These are phyloP conservation scores for Fusarium annulatum DNA, from an alignment of 2,329 filamentous ascomycete genomes.

Conservation along the genomic window DNA sequence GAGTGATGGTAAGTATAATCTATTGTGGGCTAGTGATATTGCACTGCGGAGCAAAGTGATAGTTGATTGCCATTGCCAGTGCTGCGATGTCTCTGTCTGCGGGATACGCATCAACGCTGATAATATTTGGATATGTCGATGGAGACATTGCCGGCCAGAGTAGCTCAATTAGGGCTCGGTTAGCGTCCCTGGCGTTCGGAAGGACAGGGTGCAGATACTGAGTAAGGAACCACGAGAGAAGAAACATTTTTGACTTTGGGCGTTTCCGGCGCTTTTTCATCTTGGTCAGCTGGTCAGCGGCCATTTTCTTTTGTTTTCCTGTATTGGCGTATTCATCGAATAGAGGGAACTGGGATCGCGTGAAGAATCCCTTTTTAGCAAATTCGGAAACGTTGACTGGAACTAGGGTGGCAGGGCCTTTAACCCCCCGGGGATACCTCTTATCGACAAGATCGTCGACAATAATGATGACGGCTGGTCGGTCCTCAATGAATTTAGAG, in stretches of 20 bases:
- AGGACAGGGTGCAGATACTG: not conserved
- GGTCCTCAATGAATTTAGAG: not conserved
- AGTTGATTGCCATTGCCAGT: not conserved
- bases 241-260: not conserved
- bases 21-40: too few relatives aligned
- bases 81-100: not conserved
- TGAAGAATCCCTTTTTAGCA: not conserved
- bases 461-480: not conserved
- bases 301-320: not conserved
- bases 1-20: not conserved
- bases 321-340: not conserved
- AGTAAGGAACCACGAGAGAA: not conserved
- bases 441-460: not conserved
- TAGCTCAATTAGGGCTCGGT: not conserved
- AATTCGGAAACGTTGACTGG: not conserved
- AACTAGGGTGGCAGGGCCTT: not conserved
- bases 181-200: not conserved
- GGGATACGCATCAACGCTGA: not conserved
- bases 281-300: not conserved
- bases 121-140: not conserved
- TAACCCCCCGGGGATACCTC: rapidly evolving
- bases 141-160: not conserved
- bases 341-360: not conserved
- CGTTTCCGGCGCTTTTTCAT: not conserved
- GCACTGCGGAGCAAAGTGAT: not conserved